Conservation (phyloP, 1,139 yeast species). For the Candida tetrigidarum region DNA sequence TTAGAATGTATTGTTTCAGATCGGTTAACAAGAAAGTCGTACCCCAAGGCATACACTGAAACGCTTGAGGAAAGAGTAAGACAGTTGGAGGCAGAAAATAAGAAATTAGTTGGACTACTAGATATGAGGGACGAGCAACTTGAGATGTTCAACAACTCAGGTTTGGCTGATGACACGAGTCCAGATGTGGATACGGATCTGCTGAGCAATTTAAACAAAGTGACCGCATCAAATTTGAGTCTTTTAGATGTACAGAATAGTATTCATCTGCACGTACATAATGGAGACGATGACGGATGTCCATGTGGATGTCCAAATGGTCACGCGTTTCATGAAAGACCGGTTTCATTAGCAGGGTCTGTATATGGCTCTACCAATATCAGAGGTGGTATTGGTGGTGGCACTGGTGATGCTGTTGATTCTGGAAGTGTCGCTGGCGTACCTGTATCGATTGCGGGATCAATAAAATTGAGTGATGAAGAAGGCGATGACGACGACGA, state of each 20-base stretch:
- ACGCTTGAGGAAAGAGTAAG: conserved; percentile 50
- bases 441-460: conserved; percentile 37
- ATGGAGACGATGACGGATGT: conserved; percentile 44
- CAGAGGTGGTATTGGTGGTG: conserved; percentile 23
- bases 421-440: conserved; percentile 19
- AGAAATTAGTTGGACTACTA: conserved; percentile 49
- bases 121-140: conserved; percentile 68
- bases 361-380: conserved; percentile 35
- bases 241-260: conserved; percentile 19
- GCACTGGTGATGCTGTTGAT: not conserved
- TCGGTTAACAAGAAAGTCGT: conserved; percentile 47
- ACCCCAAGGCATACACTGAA: conserved; percentile 55
- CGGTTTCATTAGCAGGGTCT: conserved; percentile 66
- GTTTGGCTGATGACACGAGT: conserved; percentile 12
- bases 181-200: not conserved
- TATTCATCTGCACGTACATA: conserved; percentile 31
- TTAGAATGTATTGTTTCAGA: conserved; percentile 51
- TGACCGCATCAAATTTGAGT: conserved; percentile 24
- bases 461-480: conserved; percentile 54
- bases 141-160: conserved; percentile 24
- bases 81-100: conserved; percentile 49
- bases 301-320: conserved; percentile 61
- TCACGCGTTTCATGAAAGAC: conserved; percentile 61
- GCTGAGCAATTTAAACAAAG: conserved; percentile 12
- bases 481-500: conserved; percentile 40